Conservation (phyloP, 108 stramenopile genomes). For the Cyclotella kingstonii region DNA sequence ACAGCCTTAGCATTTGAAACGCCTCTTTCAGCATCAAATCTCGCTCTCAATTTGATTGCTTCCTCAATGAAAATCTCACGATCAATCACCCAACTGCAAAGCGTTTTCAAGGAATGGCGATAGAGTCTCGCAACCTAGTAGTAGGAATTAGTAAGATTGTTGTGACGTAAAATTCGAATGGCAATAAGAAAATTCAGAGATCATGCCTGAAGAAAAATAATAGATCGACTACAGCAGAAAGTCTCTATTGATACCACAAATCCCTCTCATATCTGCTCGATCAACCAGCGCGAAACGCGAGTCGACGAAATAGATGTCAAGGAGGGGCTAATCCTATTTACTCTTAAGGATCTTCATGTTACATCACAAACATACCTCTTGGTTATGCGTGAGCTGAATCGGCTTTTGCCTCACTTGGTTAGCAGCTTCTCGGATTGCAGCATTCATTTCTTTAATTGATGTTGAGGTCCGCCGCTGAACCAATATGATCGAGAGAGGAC, state of each 20-base stretch:
- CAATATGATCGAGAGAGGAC: not conserved
- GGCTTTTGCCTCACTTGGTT: constrained; percentile 72
- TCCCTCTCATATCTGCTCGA: too few species aligned
- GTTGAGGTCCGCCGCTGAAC: constrained; percentile 6
- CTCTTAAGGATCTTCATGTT: not conserved
- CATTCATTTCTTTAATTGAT: too few species aligned
- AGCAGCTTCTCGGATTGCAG: constrained; percentile 66
- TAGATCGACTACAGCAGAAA: too few species aligned
- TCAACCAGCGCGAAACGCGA: not conserved
- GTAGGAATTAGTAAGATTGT: not conserved
- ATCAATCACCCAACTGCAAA: constrained; percentile 88
- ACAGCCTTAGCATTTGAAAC: constrained; percentile 59
- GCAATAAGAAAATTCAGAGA: not conserved
- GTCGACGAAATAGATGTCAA: not conserved
- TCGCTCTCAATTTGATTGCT: constrained; percentile 72
- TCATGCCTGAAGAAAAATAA: too few species aligned
- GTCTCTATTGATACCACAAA: too few species aligned
- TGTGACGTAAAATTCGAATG: not conserved
- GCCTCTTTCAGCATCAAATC: constrained; percentile 81
- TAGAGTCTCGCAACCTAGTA: constrained; percentile 78
- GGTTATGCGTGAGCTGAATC: constrained; percentile 67
- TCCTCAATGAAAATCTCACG: constrained; percentile 87
- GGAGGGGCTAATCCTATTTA: too few species aligned
- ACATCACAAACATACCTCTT: constrained; percentile 53
- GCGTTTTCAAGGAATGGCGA: constrained; percentile 67